Percentiles rank a stretch among this genome's conserved stretches.
These are phyloP conservation scores for Kondoa subrosea DNA, from an alignment of 768 basidiomycete genomes.

Conservation along the genomic window DNA sequence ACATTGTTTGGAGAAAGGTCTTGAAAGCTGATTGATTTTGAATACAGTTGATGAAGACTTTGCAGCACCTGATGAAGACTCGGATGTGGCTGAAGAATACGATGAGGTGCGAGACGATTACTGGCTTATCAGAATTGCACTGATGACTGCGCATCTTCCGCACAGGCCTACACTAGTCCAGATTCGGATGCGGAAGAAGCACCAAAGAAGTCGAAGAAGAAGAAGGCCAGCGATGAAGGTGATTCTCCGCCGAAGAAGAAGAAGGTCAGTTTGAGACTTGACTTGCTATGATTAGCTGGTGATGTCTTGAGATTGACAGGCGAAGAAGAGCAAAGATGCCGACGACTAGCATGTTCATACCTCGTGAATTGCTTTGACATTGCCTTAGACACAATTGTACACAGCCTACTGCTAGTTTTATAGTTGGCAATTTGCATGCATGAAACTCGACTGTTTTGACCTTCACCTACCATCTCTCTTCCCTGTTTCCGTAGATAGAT, in stretches of 20 bases:
- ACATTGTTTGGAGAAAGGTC: background rate
- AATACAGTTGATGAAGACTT: conserved; percentile 73
- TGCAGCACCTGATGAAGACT: conserved; percentile 41
- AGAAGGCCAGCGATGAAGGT: conserved; percentile 8
- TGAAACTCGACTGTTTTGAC: too few species aligned
- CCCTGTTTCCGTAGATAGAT: background rate
- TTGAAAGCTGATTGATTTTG: conserved; percentile 15
- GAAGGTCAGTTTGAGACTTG: too few species aligned
- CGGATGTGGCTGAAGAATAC: conserved; percentile 21
- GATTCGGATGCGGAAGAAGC: conserved; percentile 10
- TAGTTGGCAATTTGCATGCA: too few species aligned
- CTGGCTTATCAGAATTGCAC: background rate
- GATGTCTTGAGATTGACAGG: too few species aligned
- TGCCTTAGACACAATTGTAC: background rate
- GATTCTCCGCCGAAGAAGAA: background rate
- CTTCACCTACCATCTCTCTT: background rate
- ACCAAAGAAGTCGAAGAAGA: conserved; percentile 33
- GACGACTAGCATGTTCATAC: background rate
- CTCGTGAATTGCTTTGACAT: background rate
- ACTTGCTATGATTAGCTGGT: too few species aligned
- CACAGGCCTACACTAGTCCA: conserved; percentile 33
- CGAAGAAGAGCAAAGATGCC: conserved; percentile 1
- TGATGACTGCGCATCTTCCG: background rate
- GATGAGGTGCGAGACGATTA: conserved; percentile 13
- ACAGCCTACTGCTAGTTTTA: too few species aligned